phyloP scores from a whole-genome alignment of 257 asterid genomes.

The Solanum sitiens region DNA sequence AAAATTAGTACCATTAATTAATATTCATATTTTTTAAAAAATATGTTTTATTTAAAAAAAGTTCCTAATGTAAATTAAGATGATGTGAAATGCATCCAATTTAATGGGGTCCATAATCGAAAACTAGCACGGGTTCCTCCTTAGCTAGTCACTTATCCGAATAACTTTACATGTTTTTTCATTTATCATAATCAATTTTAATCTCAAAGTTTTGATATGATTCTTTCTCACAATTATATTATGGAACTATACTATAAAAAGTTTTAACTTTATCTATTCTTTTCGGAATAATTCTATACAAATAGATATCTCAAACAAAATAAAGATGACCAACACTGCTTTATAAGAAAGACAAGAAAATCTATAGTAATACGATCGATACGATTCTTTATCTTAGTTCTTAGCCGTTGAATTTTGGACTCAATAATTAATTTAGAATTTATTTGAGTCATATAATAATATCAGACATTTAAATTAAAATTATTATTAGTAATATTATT shows the following conservation, averaged over 20 bases:
- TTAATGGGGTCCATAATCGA: neutral
- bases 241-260: neutral
- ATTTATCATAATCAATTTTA: neutral
- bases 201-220: neutral
- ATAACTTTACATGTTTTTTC: neutral
- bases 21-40: too few species aligned
- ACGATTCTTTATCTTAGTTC: neutral
- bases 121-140: neutral
- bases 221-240: neutral
- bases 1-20: neutral
- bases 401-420: neutral
- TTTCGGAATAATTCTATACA: neutral
- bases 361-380: neutral
- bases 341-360: neutral
- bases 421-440: neutral
- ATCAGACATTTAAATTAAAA: too few species aligned
- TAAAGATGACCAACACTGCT: neutral
- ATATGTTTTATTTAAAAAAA: too few species aligned
- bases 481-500: too few species aligned
- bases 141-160: neutral
- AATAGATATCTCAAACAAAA: neutral
- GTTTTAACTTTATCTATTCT: neutral
- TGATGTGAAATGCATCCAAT: neutral
- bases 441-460: neutral
- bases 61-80: neutral